Evolutionary conservation across 2,329 filamentous ascomycete genomes (phyloP), one percentile per base, ranked within the genome.

Genomic region (Xylariaceae sp.): DNA sequence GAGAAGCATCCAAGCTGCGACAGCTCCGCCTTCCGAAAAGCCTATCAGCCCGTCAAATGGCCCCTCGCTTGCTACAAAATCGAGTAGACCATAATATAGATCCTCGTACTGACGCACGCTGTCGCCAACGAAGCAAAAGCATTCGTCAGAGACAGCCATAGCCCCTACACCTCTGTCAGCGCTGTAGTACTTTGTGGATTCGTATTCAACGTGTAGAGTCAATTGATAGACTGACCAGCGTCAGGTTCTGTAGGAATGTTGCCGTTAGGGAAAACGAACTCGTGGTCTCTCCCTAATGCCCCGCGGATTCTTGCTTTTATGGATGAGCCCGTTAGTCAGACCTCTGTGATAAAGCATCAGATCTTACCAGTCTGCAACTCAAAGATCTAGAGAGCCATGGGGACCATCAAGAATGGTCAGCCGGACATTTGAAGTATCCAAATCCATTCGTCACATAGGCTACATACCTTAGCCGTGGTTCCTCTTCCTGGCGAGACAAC

Each of bases 11-110:
- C 55, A 62, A n/a, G 61, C 61, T 20, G 58, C 61, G 14, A 65
- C 52, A 2, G 55, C 58, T 29, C 58, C 60, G 17, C 61, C 61
- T 36, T 64, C 60, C 7, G 60, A 62, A 47, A 62, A 63, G 2
- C 61, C 61, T 56, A 64, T 63, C 14, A 63, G 35, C 16, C 53
- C 62, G 33, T 63, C 57, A 32, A 63, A 63, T 6, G 60, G 60
- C 6, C 59, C 60, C 27, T 58, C 47, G 27, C 33, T 50, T 36
- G 56, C 42, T 20, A 59, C 52, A 14, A 59, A 29, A 37, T 56
- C 54, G 19, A 59, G 45, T 38, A 61, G 50, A 40, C 45, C 57
- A 23, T 56, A 46, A 38, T 57, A 53, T 19, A 59, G 48, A 25
- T 58, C 50, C 38, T 49, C 42, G 38, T 55, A 53, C 27, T 60